These are phyloP conservation scores for Loxodes magnus DNA, from an alignment of 73 alveolate genomes.

Conservation along the genomic window DNA sequence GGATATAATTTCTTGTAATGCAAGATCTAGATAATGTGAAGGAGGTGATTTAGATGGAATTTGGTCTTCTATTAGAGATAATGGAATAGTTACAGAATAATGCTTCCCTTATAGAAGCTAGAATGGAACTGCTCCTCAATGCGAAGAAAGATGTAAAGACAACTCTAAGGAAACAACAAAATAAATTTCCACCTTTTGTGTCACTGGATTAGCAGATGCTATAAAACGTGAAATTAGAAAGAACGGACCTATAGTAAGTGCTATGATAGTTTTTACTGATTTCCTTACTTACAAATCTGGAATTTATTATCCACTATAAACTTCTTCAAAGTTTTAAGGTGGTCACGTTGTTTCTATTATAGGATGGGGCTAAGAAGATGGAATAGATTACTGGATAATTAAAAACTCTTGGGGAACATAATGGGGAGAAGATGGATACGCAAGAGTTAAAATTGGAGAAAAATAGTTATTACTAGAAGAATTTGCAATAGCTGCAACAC, in stretches of 20 bases:
- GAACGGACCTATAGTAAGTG: slow-evolving; percentile 66
- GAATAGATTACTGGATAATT: slow-evolving; percentile 27
- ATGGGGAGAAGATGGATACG: slow-evolving; percentile 41
- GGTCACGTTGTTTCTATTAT: slow-evolving; percentile 8
- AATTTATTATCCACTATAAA: slow-evolving; percentile 23
- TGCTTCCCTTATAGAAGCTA: slow-evolving; percentile 19
- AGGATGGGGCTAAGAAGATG: slow-evolving; percentile 16
- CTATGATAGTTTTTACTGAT: slow-evolving; percentile 44
- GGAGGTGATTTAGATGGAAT: slow-evolving; percentile 13
- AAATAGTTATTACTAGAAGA: slow-evolving; percentile 2
- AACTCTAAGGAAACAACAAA: background rate
- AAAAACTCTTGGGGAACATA: slow-evolving; percentile 35
- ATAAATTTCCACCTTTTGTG: too few relatives aligned
- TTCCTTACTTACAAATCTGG: slow-evolving; percentile 50
- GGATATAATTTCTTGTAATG: slow-evolving; percentile 33
- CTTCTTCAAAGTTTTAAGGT: slow-evolving; percentile 2
- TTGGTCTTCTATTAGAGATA: background rate
- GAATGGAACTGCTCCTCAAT: background rate
- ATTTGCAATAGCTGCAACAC: slow-evolving; percentile 3
- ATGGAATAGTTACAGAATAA: slow-evolving; percentile 22
- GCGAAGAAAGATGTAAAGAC: background rate
- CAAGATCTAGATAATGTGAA: background rate
- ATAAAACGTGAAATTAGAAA: slow-evolving; percentile 35
- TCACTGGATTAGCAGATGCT: slow-evolving; percentile 4
- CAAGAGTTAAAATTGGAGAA: slow-evolving; percentile 20